A percentile compares a stretch with the other conserved stretches of the same genome.
Evolutionary conservation across 1,139 yeast species (phyloP).

Genomic region (Pichia sp.): DNA sequence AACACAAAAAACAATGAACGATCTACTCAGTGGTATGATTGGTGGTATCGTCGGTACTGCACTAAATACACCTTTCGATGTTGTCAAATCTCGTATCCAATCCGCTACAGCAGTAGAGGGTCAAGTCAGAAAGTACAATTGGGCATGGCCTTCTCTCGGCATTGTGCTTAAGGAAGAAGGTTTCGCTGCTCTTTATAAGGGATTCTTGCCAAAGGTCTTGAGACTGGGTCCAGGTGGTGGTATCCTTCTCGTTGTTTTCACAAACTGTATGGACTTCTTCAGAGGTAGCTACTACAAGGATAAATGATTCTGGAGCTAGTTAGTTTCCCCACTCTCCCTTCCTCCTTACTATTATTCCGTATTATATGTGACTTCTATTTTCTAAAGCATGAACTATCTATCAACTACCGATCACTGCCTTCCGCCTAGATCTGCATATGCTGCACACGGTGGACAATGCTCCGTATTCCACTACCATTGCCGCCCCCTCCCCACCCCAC

Average conservation of each 20-base stretch:
- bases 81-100: constrained; percentile 95
- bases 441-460: too few species aligned
- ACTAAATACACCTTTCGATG: constrained; percentile 95
- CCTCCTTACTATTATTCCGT: too few species aligned
- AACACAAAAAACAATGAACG: constrained; percentile 74
- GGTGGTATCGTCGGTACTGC: constrained; percentile 97
- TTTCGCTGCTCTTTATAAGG: constrained; percentile 79
- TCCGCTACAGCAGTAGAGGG: constrained; percentile 67
- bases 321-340: too few species aligned
- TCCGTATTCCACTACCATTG: too few species aligned
- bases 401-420: too few species aligned
- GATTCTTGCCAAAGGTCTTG: constrained; percentile 93
- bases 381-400: too few species aligned
- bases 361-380: too few species aligned
- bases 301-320: neutral
- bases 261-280: constrained; percentile 92
- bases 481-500: too few species aligned
- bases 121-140: constrained; percentile 68
- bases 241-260: constrained; percentile 89
- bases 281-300: constrained; percentile 49
- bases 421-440: too few species aligned
- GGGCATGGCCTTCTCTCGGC: constrained; percentile 80
- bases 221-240: constrained; percentile 99
- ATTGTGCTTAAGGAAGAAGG: constrained; percentile 88
- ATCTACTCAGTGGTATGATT: constrained; percentile 83